phyloP scores from a whole-genome alignment of 257 asterid genomes.

The Parsonsia alboflavescens region DNA sequence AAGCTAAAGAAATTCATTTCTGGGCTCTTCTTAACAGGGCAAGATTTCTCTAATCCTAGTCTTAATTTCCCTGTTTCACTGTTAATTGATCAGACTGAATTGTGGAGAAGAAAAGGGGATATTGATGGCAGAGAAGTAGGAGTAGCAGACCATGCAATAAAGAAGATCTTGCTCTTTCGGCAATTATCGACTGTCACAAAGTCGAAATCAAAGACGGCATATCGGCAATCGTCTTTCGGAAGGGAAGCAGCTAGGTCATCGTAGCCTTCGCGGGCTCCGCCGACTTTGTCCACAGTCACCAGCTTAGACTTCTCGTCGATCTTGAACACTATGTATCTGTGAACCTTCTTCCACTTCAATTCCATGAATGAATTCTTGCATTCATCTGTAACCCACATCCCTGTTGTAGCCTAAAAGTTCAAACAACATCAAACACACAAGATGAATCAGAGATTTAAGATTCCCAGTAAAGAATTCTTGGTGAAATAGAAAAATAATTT shows the following conservation, averaged over 20 bases:
- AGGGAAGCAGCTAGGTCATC: conserved; percentile 69
- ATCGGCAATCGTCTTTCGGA: conserved; percentile 86
- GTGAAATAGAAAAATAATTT: too few relatives aligned
- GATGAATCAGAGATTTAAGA: background rate
- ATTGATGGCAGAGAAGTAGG: background rate
- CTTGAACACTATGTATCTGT: conserved; percentile 76
- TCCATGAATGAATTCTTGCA: conserved; percentile 85
- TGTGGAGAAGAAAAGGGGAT: background rate
- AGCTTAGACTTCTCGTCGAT: conserved; percentile 61
- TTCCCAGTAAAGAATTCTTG: background rate
- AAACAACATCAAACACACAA: background rate
- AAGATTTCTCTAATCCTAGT: background rate
- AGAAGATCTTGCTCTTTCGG: conserved; percentile 91
- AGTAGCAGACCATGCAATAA: conserved; percentile 70
- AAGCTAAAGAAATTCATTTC: too few relatives aligned
- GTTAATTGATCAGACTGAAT: background rate
- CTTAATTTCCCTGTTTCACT: too few relatives aligned
- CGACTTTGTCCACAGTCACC: conserved; percentile 77
- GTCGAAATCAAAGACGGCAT: conserved; percentile 81
- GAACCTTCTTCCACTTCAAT: conserved; percentile 90
- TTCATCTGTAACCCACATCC: conserved; percentile 88
- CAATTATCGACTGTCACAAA: conserved; percentile 85
- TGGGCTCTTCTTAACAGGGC: too few relatives aligned
- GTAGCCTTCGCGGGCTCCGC: conserved; percentile 65
- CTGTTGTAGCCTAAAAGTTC: conserved; percentile 54